phyloP scores from a whole-genome alignment of 306 rosid species.

The Heteromeles arbutifolia region DNA sequence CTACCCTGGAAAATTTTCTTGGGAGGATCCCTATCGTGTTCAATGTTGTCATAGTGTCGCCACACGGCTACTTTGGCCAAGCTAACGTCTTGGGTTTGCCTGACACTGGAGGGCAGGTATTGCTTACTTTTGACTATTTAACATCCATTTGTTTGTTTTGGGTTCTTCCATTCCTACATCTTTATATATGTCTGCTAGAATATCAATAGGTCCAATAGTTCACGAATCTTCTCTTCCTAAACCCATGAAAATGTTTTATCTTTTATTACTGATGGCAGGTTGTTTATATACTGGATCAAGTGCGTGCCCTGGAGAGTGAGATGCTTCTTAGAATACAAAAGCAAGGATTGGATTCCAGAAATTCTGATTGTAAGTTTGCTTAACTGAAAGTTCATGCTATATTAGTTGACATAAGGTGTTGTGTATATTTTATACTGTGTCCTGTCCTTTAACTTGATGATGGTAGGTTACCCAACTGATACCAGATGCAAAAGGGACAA shows the following conservation, averaged over 20 bases:
- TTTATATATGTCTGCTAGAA: neutral
- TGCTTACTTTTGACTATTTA: neutral
- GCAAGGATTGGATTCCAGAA: conserved; percentile 80
- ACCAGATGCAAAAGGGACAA: conserved; percentile 91
- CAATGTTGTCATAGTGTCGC: conserved; percentile 83
- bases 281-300: conserved; percentile 94
- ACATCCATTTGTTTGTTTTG: neutral
- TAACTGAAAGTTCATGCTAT: conserved; percentile 7
- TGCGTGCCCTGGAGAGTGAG: conserved; percentile 91
- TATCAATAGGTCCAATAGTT: neutral
- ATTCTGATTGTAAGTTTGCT: conserved; percentile 65
- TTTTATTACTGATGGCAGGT: conserved; percentile 38
- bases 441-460: neutral
- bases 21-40: conserved; percentile 92
- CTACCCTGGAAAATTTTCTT: conserved; percentile 74
- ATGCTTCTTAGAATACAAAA: conserved; percentile 74
- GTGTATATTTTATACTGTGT: neutral
- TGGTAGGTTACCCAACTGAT: conserved; percentile 70
- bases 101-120: conserved; percentile 99
- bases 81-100: conserved; percentile 95
- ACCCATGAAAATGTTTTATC: neutral
- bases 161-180: neutral
- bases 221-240: neutral
- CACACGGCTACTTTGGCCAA: conserved; percentile 92
- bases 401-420: neutral